These are phyloP conservation scores for Tausonia pullulans DNA, from an alignment of 1,284 basidiomycete genomes.

Conservation along the genomic window DNA sequence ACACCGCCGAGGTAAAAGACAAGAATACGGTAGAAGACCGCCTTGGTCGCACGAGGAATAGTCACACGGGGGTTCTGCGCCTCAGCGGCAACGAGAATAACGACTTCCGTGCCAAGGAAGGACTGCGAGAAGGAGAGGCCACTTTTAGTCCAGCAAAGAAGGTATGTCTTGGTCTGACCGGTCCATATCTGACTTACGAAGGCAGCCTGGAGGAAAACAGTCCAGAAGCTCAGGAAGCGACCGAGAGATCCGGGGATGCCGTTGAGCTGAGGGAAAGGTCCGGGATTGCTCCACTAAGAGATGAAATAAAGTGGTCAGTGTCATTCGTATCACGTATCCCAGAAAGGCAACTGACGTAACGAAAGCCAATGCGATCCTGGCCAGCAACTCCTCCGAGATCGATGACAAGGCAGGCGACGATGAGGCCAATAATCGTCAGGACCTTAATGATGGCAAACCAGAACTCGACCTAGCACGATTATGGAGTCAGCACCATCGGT, in stretches of 20 bases:
- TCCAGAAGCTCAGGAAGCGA: conserved; percentile 15
- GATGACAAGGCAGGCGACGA: conserved; percentile 44
- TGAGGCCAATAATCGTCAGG: conserved; percentile 24
- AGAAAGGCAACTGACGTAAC: not conserved
- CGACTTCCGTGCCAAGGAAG: conserved; percentile 22
- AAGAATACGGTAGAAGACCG: conserved; percentile 55
- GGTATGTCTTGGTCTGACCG: no score
- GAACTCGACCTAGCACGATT: conserved; percentile 37
- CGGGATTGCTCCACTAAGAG: conserved; percentile 40
- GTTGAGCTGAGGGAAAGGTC: conserved; percentile 18
- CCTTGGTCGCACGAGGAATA: conserved; percentile 50
- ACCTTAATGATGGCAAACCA: conserved; percentile 45
- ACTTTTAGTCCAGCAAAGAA: conserved; percentile 48
- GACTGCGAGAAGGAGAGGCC: conserved; percentile 17
- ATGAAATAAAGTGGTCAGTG: no score
- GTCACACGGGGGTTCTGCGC: conserved; percentile 37
- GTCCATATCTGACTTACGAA: conserved; percentile 18
- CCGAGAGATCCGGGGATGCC: conserved; percentile 18
- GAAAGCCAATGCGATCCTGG: conserved; percentile 29
- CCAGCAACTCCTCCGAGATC: conserved; percentile 43
- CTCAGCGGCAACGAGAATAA: conserved; percentile 28
- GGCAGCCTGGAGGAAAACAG: conserved; percentile 19
- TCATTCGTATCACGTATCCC: no score
- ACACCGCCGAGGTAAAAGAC: conserved; percentile 47
- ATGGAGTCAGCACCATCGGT: no score